These are phyloP conservation scores for Boletus vermiculosoides DNA, from an alignment of 768 basidiomycete genomes.

Conservation along the genomic window DNA sequence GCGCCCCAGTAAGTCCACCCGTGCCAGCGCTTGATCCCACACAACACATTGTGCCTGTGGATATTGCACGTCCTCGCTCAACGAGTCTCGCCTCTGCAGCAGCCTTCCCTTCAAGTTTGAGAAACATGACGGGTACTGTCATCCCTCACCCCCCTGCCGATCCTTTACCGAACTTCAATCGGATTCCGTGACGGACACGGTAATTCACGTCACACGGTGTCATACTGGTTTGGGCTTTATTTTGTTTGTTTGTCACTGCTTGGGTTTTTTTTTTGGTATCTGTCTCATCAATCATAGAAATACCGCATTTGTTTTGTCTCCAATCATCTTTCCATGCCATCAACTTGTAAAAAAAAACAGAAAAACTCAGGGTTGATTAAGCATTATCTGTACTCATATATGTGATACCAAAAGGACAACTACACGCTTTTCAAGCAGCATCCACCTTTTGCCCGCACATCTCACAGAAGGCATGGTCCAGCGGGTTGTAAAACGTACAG, in stretches of 20 bases:
- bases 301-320: constrained; percentile 15
- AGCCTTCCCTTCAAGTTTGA: constrained; percentile 27
- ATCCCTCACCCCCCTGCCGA: constrained; percentile 25
- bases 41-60: constrained; percentile 27
- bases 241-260: constrained; percentile 17
- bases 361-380: constrained; percentile 27
- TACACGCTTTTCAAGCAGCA: constrained; percentile 10
- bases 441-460: constrained; percentile 43
- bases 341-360: constrained; percentile 22
- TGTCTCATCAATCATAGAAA: constrained; percentile 33
- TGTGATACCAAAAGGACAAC: constrained; percentile 28
- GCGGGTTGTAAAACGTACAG: constrained; percentile 60
- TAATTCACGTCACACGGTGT: constrained; percentile 20
- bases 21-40: constrained; percentile 26
- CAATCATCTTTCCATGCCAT: constrained; percentile 12
- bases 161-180: constrained; percentile 29
- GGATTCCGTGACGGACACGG: constrained; percentile 18
- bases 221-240: constrained; percentile 30
- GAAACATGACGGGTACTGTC: constrained; percentile 17
- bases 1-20: constrained; percentile 28
- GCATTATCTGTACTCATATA: constrained; percentile 38
- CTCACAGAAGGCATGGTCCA: constrained; percentile 42
- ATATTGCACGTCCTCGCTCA: constrained; percentile 37
- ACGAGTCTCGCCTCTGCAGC: constrained; percentile 29
- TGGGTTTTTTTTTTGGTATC: constrained; percentile 26